Evolutionary conservation across 73 alveolate species (phyloP).

Genomic region (Strombidium stylifer): DNA sequence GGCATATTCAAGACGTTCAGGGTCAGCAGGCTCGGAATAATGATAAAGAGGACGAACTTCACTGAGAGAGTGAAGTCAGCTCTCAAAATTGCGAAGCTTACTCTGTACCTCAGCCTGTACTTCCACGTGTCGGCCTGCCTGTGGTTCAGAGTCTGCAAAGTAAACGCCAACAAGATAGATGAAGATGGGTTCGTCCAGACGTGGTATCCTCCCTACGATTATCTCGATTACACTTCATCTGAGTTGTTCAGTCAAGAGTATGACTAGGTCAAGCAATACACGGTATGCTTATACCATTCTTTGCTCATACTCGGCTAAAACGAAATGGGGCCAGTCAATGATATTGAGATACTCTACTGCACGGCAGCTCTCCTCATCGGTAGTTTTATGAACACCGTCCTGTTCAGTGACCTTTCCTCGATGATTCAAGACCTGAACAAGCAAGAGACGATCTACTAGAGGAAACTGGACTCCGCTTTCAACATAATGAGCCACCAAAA

Average conservation of each 20-base stretch:
- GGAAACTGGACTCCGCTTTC: slow-evolving; percentile 42
- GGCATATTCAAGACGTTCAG: too few species aligned
- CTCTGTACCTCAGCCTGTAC: too few species aligned
- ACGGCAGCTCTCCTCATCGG: slow-evolving; percentile 31
- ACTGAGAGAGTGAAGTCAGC: too few species aligned
- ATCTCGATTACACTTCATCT: too few species aligned
- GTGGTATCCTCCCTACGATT: too few species aligned
- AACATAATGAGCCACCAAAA: slow-evolving; percentile 45
- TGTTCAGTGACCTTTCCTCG: slow-evolving; percentile 52
- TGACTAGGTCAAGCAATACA: slow-evolving; percentile 11
- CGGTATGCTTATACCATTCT: slow-evolving; percentile 36
- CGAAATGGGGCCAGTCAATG: slow-evolving; percentile 53
- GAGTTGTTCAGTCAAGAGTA: background rate
- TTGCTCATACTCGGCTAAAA: slow-evolving; percentile 54
- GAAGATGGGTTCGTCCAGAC: too few species aligned
- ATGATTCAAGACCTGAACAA: slow-evolving; percentile 34
- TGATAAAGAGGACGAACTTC: too few species aligned
- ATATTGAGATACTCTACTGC: slow-evolving; percentile 19
- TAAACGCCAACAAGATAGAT: too few species aligned
- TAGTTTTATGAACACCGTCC: slow-evolving; percentile 33
- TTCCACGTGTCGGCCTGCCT: too few species aligned
- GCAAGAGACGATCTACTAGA: slow-evolving; percentile 22
- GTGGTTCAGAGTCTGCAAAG: too few species aligned
- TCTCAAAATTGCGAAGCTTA: too few species aligned
- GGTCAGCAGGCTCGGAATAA: too few species aligned